Conservation (phyloP, 164 flowering plant species). For the Aristolochia californica region DNA sequence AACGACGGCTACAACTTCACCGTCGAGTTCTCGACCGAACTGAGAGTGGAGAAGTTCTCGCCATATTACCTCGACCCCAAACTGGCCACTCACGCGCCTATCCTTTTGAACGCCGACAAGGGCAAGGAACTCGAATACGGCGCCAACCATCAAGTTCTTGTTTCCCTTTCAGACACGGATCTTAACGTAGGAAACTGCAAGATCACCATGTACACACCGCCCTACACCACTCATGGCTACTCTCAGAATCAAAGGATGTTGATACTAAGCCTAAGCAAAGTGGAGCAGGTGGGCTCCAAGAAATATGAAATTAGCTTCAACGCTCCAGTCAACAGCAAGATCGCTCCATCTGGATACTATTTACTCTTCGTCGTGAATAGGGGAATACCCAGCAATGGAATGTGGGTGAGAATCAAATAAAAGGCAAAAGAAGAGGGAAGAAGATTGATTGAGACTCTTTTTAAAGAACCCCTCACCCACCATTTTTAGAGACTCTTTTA, state of each 20-base stretch:
- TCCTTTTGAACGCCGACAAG: constrained; percentile 2
- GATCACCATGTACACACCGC: constrained; percentile 56
- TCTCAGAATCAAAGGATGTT: constrained; percentile 65
- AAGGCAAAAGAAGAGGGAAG: background rate
- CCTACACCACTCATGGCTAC: constrained; percentile 77
- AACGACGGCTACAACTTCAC: constrained; percentile 29
- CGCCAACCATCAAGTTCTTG: constrained; percentile 9
- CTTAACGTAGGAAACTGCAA: constrained; percentile 11
- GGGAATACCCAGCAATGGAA: constrained; percentile 42
- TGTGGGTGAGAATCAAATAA: constrained; percentile 32
- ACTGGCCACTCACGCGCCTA: constrained; percentile 15
- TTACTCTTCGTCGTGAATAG: constrained; percentile 37
- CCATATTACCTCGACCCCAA: constrained; percentile 64
- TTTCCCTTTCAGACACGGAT: background rate
- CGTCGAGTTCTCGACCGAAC: constrained; percentile 59
- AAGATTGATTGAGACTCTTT: no score
- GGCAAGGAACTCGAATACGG: constrained; percentile 22
- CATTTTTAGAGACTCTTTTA: no score
- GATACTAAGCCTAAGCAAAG: constrained; percentile 9
- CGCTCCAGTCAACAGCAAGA: constrained; percentile 18
- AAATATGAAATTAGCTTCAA: constrained; percentile 8
- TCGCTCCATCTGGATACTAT: constrained; percentile 59
- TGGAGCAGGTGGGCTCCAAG: background rate
- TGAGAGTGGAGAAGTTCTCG: constrained; percentile 61
- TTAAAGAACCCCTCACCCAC: no score